Base-by-base conservation (phyloP, 805 yeast species). In the Kazachstania kunashirensis region DNA sequence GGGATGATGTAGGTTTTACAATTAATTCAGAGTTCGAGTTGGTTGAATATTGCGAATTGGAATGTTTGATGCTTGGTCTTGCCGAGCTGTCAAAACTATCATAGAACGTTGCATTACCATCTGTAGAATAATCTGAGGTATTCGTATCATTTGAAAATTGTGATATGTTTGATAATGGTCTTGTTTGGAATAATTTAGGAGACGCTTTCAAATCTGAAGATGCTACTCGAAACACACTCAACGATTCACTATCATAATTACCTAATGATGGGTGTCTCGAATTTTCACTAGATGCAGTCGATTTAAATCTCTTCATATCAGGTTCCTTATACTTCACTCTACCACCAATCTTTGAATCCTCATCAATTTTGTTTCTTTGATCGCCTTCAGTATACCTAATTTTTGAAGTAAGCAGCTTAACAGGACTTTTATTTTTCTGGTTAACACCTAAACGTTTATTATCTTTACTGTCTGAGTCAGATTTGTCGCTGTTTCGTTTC, bases 101-200 rank as follows among this genome's bases (percentile, higher is more conserved):
- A 15, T 34, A 27, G 27, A 33, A 40, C 6, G 47, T 34, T 2
- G 34, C 33, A 13, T 49, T 51, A 3, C 54, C 61, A 25, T 58
- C 57, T 4, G 71, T 69, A 0, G 78, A 71, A 29, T 68, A 65
- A 38, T 73, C 79, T 0, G 79, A 73, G 27, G 65, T 57, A 3
- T 67, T 65, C 0, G 77, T 70, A 29, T 61, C 55, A 33, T 57
- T 65, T 0, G 75, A 70, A n/a, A 68, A 59, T 16, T 72, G 68
- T 0, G 80, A 75, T 1, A 73, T 50, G 27, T 67, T 63, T 1
- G 81, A 75, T 0, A 65, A 62, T 4, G 79, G 78, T 34, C 79
- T 56, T 20, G 61, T 39, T 42, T 53, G 50, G 41, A 41, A 19
- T 15, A 41, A 31, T 6, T 36, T 25, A 10, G 44, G 37, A 3